Percentiles rank a stretch among this genome's conserved stretches.
These are phyloP conservation scores for Hypoxylon sp. DNA, from an alignment of 2,329 filamentous ascomycete genomes.

Conservation along the genomic window DNA sequence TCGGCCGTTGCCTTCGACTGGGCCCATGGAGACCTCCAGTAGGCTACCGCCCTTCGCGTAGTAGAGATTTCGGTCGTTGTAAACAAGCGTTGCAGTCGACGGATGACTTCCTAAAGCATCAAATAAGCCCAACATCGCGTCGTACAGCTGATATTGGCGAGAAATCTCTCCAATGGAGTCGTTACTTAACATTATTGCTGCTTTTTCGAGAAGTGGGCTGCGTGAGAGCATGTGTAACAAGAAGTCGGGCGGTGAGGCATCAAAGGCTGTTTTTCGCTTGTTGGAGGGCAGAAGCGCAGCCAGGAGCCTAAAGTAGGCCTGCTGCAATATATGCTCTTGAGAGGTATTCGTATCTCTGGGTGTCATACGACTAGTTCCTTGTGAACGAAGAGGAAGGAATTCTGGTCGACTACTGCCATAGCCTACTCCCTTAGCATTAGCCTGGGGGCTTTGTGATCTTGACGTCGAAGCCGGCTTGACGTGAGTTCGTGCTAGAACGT, in stretches of 20 bases:
- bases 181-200: slow-evolving; percentile 37
- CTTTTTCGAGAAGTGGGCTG: slow-evolving; percentile 40
- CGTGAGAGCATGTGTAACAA: slow-evolving; percentile 42
- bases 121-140: slow-evolving; percentile 57
- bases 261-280: not conserved
- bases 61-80: slow-evolving; percentile 53
- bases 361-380: too few species aligned
- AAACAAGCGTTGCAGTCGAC: slow-evolving; percentile 52
- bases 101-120: slow-evolving; percentile 52
- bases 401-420: slow-evolving; percentile 22
- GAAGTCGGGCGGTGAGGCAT: slow-evolving; percentile 16
- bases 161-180: slow-evolving; percentile 49
- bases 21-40: slow-evolving; percentile 51
- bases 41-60: slow-evolving; percentile 53
- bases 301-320: slow-evolving; percentile 42
- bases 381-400: not conserved
- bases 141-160: slow-evolving; percentile 52
- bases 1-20: slow-evolving; percentile 16
- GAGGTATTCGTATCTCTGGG: slow-evolving; percentile 8
- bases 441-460: too few species aligned
- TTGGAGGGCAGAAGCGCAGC: slow-evolving; percentile 34
- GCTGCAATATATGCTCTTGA: slow-evolving; percentile 15
- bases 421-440: slow-evolving; percentile 32
- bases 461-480: not conserved
- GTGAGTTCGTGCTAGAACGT: slow-evolving; percentile 14